Evolutionary conservation across 768 basidiomycete genomes (phyloP).

Genomic region (Antrodiella citrinella): DNA sequence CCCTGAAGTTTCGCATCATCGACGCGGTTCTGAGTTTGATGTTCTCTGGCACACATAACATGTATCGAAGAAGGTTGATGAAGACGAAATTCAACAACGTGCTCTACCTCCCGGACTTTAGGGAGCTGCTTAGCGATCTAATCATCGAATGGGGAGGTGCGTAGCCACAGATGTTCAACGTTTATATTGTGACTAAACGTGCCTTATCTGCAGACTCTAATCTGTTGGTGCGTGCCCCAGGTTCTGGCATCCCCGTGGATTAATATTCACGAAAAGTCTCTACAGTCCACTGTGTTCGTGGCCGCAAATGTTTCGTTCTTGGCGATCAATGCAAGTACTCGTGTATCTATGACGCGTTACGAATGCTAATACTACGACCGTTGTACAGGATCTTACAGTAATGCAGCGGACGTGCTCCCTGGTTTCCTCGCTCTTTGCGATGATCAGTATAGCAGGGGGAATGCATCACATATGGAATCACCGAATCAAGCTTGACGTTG

Average conservation of each 20-base stretch:
- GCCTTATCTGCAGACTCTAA: constrained; percentile 13
- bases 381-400: constrained; percentile 11
- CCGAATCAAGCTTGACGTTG: constrained; percentile 8
- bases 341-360: not conserved
- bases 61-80: constrained; percentile 17
- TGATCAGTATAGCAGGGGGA: constrained; percentile 13
- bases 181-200: not conserved
- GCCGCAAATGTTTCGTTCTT: constrained; percentile 17
- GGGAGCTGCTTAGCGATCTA: constrained; percentile 13
- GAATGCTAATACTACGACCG: not conserved
- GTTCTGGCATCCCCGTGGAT: too few relatives aligned
- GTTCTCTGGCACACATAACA: constrained; percentile 15
- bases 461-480: constrained; percentile 19
- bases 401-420: constrained; percentile 13
- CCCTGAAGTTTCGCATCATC: constrained; percentile 8
- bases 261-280: too few relatives aligned
- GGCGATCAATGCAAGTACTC: constrained; percentile 12
- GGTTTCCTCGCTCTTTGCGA: constrained; percentile 12
- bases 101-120: constrained; percentile 14
- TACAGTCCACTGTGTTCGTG: constrained; percentile 13
- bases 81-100: constrained; percentile 9
- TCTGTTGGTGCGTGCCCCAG: constrained; percentile 11
- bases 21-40: constrained; percentile 12
- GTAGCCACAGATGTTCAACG: not conserved
- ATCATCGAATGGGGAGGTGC: constrained; percentile 21